Evolutionary conservation across 2,329 filamentous ascomycete species (phyloP).

Genomic region (Penicillium sp.): DNA sequence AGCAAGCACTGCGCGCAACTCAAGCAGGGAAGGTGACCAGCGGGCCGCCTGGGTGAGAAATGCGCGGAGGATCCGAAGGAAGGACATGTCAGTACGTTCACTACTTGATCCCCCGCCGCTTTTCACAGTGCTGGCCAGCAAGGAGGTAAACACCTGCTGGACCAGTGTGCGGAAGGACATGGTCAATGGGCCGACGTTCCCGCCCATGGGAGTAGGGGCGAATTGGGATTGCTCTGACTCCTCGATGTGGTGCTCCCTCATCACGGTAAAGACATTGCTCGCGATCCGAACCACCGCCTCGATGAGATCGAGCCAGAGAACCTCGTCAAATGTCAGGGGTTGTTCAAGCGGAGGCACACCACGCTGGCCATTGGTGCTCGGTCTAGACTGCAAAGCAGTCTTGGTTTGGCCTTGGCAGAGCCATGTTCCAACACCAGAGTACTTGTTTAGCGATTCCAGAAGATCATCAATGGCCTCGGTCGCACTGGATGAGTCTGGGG

Average conservation of each 20-base stretch:
- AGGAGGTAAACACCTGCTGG: constrained; percentile 84
- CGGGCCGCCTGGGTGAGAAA: constrained; percentile 82
- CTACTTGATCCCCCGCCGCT: constrained; percentile 29
- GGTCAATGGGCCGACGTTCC: constrained; percentile 51
- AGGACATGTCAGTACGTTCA: constrained; percentile 64
- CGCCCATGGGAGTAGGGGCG: constrained; percentile 16
- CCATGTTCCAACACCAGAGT: constrained; percentile 91
- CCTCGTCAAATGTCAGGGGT: constrained; percentile 60
- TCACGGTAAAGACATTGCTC: constrained; percentile 59
- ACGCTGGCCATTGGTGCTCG: constrained; percentile 35
- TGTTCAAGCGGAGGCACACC: constrained; percentile 52
- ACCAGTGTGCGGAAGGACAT: constrained; percentile 73
- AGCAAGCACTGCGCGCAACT: constrained; percentile 77
- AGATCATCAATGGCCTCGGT: constrained; percentile 71
- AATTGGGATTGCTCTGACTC: constrained; percentile 11
- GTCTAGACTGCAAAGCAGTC: constrained; percentile 43
- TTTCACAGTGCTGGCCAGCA: constrained; percentile 72
- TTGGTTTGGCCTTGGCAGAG: constrained; percentile 84
- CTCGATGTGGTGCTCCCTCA: constrained; percentile 41
- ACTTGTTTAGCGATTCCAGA: constrained; percentile 78
- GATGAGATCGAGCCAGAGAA: constrained; percentile 66
- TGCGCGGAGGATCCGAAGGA: constrained; percentile 82
- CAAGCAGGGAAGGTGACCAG: constrained; percentile 80
- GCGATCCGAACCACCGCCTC: constrained; percentile 64
- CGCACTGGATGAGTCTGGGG: constrained; percentile 57